Conservation (phyloP, 305 asterid species). For the Striga hermonthica region DNA sequence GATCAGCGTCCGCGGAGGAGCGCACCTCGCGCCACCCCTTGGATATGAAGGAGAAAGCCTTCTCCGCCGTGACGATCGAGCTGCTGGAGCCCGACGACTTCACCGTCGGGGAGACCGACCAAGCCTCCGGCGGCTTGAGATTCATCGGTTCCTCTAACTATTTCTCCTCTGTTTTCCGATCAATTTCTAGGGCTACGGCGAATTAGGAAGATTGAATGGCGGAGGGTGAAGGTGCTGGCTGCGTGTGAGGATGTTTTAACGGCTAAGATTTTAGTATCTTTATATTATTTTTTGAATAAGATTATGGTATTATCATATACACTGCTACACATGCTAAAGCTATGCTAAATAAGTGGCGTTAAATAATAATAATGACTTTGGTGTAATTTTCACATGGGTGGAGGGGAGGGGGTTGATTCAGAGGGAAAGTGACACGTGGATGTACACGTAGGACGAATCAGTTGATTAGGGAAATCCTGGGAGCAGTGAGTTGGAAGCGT, state of each 20-base stretch:
- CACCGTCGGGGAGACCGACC: slow-evolving; percentile 45
- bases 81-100: slow-evolving; percentile 34
- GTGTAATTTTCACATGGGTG: no score
- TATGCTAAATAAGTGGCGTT: not conserved
- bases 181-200: slow-evolving; percentile 29
- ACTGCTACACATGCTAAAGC: no score
- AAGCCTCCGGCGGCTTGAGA: slow-evolving; percentile 62
- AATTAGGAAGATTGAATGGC: slow-evolving; percentile 15
- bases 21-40: slow-evolving; percentile 98
- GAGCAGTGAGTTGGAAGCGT: not conserved
- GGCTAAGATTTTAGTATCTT: slow-evolving; percentile 37
- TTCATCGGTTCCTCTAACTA: slow-evolving; percentile 35
- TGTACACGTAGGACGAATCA: not conserved
- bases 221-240: not conserved
- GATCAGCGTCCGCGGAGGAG: slow-evolving; percentile 91
- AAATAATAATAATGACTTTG: no score
- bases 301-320: no score
- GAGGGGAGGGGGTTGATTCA: not conserved
- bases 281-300: not conserved
- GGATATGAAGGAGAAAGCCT: slow-evolving; percentile 86
- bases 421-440: not conserved
- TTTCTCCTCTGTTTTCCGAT: not conserved
- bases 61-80: slow-evolving; percentile 75
- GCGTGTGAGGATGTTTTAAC: slow-evolving; percentile 33
- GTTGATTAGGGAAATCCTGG: not conserved